Evolutionary conservation across 75 land plant genomes (phyloP).

Genomic region (Chamaecyparis obtusa): DNA sequence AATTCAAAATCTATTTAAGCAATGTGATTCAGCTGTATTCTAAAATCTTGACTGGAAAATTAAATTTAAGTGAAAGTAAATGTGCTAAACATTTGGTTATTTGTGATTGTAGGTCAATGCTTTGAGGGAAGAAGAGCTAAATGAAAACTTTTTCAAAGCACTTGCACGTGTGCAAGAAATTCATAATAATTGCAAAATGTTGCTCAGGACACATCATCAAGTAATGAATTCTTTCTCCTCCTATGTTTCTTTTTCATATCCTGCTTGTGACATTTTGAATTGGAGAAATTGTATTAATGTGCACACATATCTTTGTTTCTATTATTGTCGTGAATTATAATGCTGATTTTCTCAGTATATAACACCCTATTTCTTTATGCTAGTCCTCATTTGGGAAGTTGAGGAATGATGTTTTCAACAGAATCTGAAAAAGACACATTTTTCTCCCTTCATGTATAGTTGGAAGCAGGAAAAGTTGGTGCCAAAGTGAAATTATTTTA

Average conservation of each 20-base stretch:
- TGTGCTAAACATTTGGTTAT: background rate
- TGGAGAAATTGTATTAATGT: background rate
- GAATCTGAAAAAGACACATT: background rate
- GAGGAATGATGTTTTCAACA: background rate
- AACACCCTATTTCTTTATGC: background rate
- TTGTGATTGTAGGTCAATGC: constrained; percentile 60
- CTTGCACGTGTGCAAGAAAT: constrained; percentile 96
- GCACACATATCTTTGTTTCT: background rate
- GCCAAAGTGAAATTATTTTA: background rate
- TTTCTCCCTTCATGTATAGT: background rate
- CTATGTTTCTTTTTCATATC: background rate
- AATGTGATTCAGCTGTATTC: background rate
- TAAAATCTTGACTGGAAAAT: background rate
- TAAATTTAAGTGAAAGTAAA: background rate
- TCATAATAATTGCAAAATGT: constrained; percentile 92
- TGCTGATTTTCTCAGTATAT: background rate
- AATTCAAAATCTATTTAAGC: background rate
- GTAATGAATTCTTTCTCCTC: constrained; percentile 25
- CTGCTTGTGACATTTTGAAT: background rate
- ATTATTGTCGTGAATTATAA: background rate
- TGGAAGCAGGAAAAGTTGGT: background rate
- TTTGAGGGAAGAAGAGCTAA: constrained; percentile 83
- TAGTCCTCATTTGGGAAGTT: background rate
- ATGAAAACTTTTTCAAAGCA: constrained; percentile 93
- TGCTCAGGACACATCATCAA: constrained; percentile 97